Conservation (phyloP, 257 asterid genomes). For the Voacanga thouarsii region DNA sequence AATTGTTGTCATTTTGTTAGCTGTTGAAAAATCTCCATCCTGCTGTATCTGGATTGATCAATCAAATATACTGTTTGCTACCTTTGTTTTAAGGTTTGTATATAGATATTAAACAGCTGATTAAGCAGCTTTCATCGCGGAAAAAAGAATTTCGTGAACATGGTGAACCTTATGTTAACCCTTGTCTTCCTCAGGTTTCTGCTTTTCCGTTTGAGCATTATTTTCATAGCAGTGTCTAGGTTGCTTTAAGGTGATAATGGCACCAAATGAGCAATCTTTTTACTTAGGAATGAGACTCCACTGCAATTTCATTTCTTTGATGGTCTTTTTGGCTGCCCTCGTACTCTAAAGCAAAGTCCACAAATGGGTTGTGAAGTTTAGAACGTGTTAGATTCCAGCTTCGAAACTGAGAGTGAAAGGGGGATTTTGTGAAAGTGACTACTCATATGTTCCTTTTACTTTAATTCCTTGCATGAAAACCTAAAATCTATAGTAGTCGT, state of each 20-base stretch:
- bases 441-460: constrained; percentile 2
- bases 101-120: background rate
- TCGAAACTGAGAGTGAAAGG: background rate
- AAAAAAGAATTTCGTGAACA: background rate
- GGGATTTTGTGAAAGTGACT: background rate
- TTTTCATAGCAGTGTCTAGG: background rate
- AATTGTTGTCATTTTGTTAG: background rate
- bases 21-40: background rate
- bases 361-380: background rate
- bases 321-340: background rate
- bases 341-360: background rate
- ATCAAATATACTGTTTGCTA: background rate
- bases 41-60: background rate
- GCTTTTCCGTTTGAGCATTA: background rate
- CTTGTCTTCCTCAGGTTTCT: background rate
- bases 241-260: background rate
- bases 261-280: too few species aligned
- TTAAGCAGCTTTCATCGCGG: background rate
- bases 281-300: background rate
- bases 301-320: background rate
- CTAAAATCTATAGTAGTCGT: background rate
- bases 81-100: background rate
- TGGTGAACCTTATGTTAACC: background rate
- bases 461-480: background rate
- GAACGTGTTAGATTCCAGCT: background rate